Base-by-base conservation (phyloP, 345 rosid species). In the Eucalyptus erythrocorys region DNA sequence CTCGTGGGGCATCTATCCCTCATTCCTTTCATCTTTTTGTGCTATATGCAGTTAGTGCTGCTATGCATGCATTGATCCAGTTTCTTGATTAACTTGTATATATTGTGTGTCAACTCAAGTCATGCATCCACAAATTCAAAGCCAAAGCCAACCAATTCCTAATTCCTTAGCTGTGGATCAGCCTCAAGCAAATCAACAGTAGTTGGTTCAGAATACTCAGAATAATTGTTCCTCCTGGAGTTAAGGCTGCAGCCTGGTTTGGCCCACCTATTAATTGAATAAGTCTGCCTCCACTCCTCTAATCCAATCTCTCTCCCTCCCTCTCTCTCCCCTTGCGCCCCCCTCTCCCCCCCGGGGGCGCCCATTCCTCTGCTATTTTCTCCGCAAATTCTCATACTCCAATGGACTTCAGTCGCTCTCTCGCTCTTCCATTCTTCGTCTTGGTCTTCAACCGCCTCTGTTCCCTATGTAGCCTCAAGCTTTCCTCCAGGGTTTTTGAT, bases 151-250 rank as follows among this genome's bases (percentile, higher is more conserved):
- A 66, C 90, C 94, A 48, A 93, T 94, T 91, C 91, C 95, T 37
- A 92, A 93, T 82, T 86, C 95, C 24, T 50, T 94, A 87, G 89
- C 93, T 76, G 90, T 89, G 89, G 95, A 94, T 92, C 99, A 94
- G 89, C 51, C 98, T 89, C 99, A 95, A 94, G 87, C 91, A 82
- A 92, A 93, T 34, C 98, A 93, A 91, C 95, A 93, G 87, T 82
- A 95, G 88, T 59, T 95, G 82, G 49, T 96, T 37, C 99, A 94
- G 91, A 95, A 93, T 89, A 92, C 96, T 88, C 96, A 92, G 93
- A 95, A 88, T 92, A 94, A 91, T 26, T 91, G 89, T 94, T 61
- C 85, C 93, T 37, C 87, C 61, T 55, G 30, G 13, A 55, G 61
- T 55, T 55, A 24, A 55, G 88, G 93, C 93, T 91, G 94, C 97